Evolutionary conservation across 495 filamentous ascomycete genomes (phyloP).

Genomic region (Neurospora sp.): DNA sequence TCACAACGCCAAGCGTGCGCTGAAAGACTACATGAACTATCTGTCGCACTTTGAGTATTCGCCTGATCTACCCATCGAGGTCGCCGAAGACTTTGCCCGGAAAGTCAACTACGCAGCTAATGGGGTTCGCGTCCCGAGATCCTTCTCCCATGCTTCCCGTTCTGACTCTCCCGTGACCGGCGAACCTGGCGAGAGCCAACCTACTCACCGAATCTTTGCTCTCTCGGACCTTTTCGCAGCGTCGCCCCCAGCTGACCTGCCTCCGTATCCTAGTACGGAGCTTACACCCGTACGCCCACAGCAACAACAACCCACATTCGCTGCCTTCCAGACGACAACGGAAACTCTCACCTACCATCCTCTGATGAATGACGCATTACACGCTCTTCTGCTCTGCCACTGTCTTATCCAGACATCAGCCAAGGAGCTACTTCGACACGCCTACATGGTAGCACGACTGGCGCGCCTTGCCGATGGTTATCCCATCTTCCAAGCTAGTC

Average conservation of each 20-base stretch:
- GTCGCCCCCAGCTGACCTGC: constrained; percentile 44
- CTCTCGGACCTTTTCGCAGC: constrained; percentile 48
- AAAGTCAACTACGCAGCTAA: constrained; percentile 50
- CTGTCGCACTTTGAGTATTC: constrained; percentile 67
- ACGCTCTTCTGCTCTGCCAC: constrained; percentile 63
- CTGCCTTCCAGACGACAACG: constrained; percentile 28
- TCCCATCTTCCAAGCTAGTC: constrained; percentile 64
- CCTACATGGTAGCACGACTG: constrained; percentile 67
- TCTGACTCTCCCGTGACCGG: constrained; percentile 6
- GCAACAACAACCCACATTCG: constrained; percentile 9
- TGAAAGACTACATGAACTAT: constrained; percentile 60
- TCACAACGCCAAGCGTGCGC: constrained; percentile 59
- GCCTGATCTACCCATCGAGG: constrained; percentile 51
- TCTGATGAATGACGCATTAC: constrained; percentile 62
- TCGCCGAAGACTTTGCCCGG: constrained; percentile 56
- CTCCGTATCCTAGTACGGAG: constrained; percentile 43
- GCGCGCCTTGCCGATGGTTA: constrained; percentile 66
- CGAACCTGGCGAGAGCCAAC: neutral
- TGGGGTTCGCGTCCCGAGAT: constrained; percentile 18
- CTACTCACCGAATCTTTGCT: constrained; percentile 26
- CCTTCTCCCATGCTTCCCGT: neutral
- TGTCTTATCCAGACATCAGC: constrained; percentile 61
- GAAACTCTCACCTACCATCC: constrained; percentile 74
- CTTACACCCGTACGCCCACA: constrained; percentile 16
- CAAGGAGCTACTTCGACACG: constrained; percentile 64